A percentile compares a stretch with the other conserved stretches of the same genome.
These are phyloP conservation scores for Powellomyces hirtus DNA, from an alignment of 192 early-diverging fungal genomes.

Conservation along the genomic window DNA sequence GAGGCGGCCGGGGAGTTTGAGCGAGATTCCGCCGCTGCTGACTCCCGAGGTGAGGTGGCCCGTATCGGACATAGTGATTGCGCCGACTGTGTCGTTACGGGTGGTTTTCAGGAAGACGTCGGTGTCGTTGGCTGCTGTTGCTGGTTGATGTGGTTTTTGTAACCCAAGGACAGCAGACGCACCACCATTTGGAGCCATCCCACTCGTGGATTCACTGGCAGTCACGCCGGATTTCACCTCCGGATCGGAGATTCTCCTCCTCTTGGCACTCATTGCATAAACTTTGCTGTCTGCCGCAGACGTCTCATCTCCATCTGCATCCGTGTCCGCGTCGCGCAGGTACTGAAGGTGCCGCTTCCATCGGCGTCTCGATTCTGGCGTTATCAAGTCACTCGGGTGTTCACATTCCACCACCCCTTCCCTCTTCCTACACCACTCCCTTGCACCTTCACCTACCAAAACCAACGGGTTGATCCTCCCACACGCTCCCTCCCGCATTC, in stretches of 20 bases:
- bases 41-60: constrained; percentile 74
- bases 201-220: not conserved
- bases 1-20: constrained; percentile 79
- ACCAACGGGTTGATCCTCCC: constrained; percentile 59
- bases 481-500: constrained; percentile 42
- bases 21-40: constrained; percentile 81
- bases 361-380: not conserved
- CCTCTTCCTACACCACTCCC: constrained; percentile 6
- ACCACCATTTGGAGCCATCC: too few relatives aligned
- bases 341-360: constrained; percentile 6
- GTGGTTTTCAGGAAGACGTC: not conserved
- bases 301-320: not conserved
- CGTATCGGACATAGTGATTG: constrained; percentile 64
- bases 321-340: constrained; percentile 4
- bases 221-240: not conserved
- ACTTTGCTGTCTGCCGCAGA: not conserved
- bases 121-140: not conserved
- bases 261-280: not conserved
- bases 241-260: not conserved
- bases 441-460: constrained; percentile 57
- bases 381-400: constrained; percentile 2
- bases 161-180: too few relatives aligned
- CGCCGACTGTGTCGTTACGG: constrained; percentile 80
- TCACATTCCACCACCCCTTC: not conserved
- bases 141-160: too few relatives aligned